phyloP scores from a whole-genome alignment of 257 asterid species.

The Nicotiana benthamiana region DNA sequence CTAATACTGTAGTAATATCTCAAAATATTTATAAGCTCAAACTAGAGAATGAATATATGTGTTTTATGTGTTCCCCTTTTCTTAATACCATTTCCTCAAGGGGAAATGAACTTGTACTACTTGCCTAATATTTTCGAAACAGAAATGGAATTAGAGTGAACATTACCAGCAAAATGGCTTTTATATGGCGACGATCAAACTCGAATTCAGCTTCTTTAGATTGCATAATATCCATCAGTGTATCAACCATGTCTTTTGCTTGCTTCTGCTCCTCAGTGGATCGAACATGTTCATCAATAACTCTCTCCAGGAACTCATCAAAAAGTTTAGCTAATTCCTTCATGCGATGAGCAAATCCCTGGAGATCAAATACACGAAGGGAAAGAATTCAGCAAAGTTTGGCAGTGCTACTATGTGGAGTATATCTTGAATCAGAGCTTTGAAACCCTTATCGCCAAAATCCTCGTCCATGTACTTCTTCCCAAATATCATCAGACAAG shows the following conservation, averaged over 20 bases:
- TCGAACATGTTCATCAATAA: slow-evolving; percentile 6
- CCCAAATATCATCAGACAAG: slow-evolving; percentile 2
- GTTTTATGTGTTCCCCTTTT: no score
- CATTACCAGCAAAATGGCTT: not conserved
- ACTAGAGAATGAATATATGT: no score
- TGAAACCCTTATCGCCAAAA: slow-evolving; percentile 2
- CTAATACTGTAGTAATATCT: no score
- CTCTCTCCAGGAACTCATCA: slow-evolving; percentile 13
- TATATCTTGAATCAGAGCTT: not conserved
- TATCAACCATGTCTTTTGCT: not conserved
- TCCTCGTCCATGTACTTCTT: slow-evolving; percentile 5
- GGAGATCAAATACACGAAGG: slow-evolving; percentile 10
- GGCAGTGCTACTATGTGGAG: not conserved
- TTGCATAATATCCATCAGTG: not conserved
- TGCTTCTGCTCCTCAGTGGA: not conserved
- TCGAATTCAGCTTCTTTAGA: slow-evolving; percentile 6
- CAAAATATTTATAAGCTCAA: no score
- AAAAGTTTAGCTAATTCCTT: slow-evolving; percentile 7
- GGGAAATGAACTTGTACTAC: no score
- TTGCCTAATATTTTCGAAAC: no score
- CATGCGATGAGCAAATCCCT: slow-evolving; percentile 4
- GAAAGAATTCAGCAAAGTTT: not conserved
- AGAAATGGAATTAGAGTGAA: not conserved
- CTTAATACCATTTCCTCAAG: no score
- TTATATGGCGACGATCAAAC: slow-evolving; percentile 5